A percentile compares a stretch with the other conserved stretches of the same genome.
Evolutionary conservation across 257 asterid species (phyloP).

Genomic region (Eucommia ulmoides): DNA sequence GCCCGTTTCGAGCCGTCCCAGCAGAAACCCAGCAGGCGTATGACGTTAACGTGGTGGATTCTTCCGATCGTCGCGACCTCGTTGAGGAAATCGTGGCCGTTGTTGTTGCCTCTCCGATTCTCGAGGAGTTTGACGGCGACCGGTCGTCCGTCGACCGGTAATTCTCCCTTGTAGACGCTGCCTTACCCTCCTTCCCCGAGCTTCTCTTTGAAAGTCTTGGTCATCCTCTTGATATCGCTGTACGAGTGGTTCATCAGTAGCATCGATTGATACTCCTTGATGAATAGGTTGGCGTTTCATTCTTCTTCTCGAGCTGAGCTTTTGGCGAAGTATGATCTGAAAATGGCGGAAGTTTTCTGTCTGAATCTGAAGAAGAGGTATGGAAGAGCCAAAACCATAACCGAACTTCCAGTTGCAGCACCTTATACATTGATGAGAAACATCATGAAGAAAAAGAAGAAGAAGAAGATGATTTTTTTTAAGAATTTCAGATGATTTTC

Average conservation of each 20-base stretch:
- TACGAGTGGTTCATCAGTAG: background rate
- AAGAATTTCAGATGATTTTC: no score
- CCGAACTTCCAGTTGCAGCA: background rate
- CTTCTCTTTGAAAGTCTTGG: background rate
- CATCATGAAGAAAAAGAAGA: background rate
- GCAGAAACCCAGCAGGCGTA: background rate
- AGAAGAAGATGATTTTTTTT: no score
- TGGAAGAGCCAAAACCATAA: background rate
- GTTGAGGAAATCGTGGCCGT: background rate
- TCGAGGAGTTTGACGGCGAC: background rate
- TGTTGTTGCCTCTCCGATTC: background rate
- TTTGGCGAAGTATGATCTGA: background rate
- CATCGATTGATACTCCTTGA: background rate
- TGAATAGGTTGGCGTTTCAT: background rate
- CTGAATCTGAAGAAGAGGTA: background rate
- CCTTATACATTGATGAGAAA: no score
- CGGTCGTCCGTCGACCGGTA: background rate
- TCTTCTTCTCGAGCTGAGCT: background rate
- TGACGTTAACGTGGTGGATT: background rate
- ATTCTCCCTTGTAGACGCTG: background rate
- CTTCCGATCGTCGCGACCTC: background rate
- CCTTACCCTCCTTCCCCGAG: background rate
- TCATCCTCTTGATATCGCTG: background rate
- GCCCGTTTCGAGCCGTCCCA: background rate
- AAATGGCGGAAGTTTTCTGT: background rate